Evolutionary conservation across 495 filamentous ascomycete genomes (phyloP), one percentile per base, ranked within the genome.

Genomic region (Tuber indicum): DNA sequence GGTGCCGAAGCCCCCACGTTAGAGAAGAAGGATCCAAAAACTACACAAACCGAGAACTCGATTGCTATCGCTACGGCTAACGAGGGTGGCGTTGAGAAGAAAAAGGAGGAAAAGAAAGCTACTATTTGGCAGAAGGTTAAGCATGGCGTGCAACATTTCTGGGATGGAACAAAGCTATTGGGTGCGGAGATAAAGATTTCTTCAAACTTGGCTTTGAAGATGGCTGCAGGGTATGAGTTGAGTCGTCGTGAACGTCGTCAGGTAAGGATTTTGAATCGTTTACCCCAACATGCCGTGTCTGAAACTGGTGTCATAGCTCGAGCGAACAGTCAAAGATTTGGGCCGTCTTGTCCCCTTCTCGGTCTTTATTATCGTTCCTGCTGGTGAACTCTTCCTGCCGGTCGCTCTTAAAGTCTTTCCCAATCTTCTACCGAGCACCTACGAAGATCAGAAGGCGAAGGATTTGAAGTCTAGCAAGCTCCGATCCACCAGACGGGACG

Each of bases 111-210:
- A 84, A 92, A 92, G 86, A 96, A 96, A 81, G 86, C 97, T 86
- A 97, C 96, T 0, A 58, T 98, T 5, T 90, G 89, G 84, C 93
- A 98, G 83, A 97, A 94, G 87, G 88, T 98, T 81, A 98, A 97
- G 88, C 92, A 93, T 83, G 96, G 98, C 84, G 87, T 87, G 23
- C 89, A 91, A 77, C 96, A 99, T 84, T 99, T 98, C 86, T 98
- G 96, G 96, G 96, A 99, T 88, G 96, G 96, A 52, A 99, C 94
- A n/a, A 99, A 99, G 85, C 87, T 99, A 78, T 87, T 99, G 81
- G 93, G 92, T 41, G 92, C 92, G 1, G 96, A 99, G 85, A 91
- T 98, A 76, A 91, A 87, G 85, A 99, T 99, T 83, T 97, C 94
- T 85, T 91, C 90, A 17, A 91, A 91, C 52, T 86, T 99, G 77